Base-by-base conservation (phyloP, 371 early-diverging fungal species). In the Mucor mucedo region DNA sequence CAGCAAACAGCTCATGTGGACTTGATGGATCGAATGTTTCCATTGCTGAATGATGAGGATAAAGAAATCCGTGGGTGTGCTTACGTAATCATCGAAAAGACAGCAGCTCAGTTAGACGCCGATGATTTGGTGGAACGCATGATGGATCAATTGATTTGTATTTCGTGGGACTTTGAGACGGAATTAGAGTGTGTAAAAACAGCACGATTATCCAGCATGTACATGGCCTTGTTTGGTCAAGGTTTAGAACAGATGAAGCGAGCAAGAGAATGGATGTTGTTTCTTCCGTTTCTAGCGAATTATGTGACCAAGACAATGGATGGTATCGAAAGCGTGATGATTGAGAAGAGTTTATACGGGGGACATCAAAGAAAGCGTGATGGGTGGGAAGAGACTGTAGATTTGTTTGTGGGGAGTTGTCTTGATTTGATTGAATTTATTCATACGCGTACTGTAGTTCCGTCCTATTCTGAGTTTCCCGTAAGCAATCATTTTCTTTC, bases 191-290 rank as follows among this genome's bases (percentile, higher is more conserved):
- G 50, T 29, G 10, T 27, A 16, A 30, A 13, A 8, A 6, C 30
- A 10, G 30, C 47, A 6, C 11, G 32, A 41, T 30, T 50, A 14
- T 50, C 32, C n/a, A 33, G 49, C 8, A 49, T 47, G 10, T 58
- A 54, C 41, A 7, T 65, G 2, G 58, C 61, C 9, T 54, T 60
- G 9, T 65, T 70, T 35, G 70, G 70, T 35, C 5, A 14, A 65
- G 67, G 54, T 1, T 49, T 71, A 5, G 67, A 67, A 28, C 55
- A 50, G 30, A 53, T 60, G 57, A 64, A 55, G 10, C 35, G 35
- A 40, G 52, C 63, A 16, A 60, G 61, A 42, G 67, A 64, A 40
- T 71, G 63, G 71, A 71, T 67, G 67, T 38, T 67, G 6, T 64
- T 64, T 29, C 14, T 70, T 8, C 65, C 70, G 3, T 65, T 70